Base-by-base conservation (phyloP, 2,329 filamentous ascomycete species). In the Coleophoma eucalyptorum region DNA sequence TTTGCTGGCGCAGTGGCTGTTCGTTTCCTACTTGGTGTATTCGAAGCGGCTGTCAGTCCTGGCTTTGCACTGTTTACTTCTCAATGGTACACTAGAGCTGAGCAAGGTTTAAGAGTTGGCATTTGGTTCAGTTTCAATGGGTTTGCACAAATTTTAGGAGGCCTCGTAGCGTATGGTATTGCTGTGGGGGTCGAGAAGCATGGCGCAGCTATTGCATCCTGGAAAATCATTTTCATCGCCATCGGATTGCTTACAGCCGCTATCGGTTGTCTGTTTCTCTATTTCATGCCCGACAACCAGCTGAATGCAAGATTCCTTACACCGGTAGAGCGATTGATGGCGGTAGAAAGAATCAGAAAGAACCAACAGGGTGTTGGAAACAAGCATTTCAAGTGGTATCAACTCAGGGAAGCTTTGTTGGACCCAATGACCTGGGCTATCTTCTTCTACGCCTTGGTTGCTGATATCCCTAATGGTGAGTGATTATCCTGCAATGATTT, bases 101-200 rank as follows among this genome's bases (percentile, higher is more conserved):
- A 89, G 63, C 85, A 89, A 68, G 82, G 80, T 2, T 70, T 74
- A 0, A 71, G 86, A 8, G 80, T 79, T 1, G 79, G 77, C 4
- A 78, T 87, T 50, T 89, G 86, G 86, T 88, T 87, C 67, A 77
- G 72, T 46, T 87, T 85, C 70, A 86, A 85, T 54, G 83, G 83
- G 2, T 77, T 77, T 48, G 83, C 78, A 0, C 81, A 83, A 63
- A 83, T 87, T 15, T 72, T 86, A 34, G 83, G 83, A 7, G 83
- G 83, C 2, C 56, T 81, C 1, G 67, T 86, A 0, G 81, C 83
- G 1, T 87, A 86, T 57, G 83, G 81, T 2, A 84, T 87, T 40
- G 80, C 81, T 0, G 71, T 74, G 13, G 80, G 80, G 0, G 74
- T 75, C 4, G 68, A 72, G 26, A 74, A 73, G 35, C 65, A 79